Evolutionary conservation across 768 basidiomycete genomes (phyloP).

Genomic region (Xanthoconium purpureum): DNA sequence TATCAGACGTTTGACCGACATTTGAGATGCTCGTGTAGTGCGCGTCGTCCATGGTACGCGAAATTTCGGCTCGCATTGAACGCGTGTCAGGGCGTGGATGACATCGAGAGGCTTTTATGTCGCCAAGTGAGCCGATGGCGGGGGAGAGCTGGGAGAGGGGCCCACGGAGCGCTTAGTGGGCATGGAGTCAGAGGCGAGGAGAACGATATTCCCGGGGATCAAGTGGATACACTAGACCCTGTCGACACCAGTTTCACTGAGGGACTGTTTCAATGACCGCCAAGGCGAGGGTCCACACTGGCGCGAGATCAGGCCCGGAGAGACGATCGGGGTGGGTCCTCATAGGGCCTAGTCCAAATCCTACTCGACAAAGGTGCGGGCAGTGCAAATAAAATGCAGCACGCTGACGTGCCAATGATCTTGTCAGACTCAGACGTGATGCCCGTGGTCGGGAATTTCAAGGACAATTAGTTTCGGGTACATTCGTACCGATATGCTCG

Average conservation of each 20-base stretch:
- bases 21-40: slow-evolving; percentile 18
- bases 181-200: not conserved
- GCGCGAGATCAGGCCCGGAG: no score
- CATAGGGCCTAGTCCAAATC: no score
- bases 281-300: not conserved
- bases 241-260: not conserved
- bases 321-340: no score
- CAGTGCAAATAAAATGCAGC: no score
- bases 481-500: no score
- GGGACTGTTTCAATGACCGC: slow-evolving; percentile 1
- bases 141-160: slow-evolving; percentile 29
- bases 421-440: no score
- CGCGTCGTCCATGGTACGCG: slow-evolving; percentile 52
- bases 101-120: slow-evolving; percentile 44
- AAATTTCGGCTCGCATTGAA: slow-evolving; percentile 50
- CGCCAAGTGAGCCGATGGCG: slow-evolving; percentile 50
- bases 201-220: slow-evolving; percentile 1
- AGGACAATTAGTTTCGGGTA: no score
- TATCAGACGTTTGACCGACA: not conserved
- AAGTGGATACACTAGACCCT: not conserved
- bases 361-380: no score
- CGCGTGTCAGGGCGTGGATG: slow-evolving; percentile 42
- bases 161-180: not conserved
- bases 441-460: no score
- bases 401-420: no score